Conservation (phyloP, 495 filamentous ascomycete species). For the Penicillium odoratum region DNA sequence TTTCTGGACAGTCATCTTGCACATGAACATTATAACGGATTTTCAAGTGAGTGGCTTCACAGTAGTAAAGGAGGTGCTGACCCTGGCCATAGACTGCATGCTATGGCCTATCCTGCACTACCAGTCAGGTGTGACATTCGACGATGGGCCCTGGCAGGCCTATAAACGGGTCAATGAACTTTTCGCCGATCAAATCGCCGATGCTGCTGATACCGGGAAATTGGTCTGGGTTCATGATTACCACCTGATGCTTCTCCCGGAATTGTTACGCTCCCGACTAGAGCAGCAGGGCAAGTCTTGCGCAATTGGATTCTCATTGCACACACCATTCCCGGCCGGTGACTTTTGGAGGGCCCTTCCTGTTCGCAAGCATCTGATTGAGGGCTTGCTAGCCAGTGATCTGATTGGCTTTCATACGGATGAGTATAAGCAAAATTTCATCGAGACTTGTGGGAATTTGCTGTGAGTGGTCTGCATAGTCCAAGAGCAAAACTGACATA, state of each 20-base stretch:
- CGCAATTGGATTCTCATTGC: conserved; percentile 92
- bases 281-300: conserved; percentile 67
- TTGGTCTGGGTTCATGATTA: conserved; percentile 97
- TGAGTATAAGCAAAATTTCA: conserved; percentile 88
- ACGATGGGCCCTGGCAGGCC: conserved; percentile 82
- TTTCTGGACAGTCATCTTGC: conserved; percentile 56
- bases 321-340: conserved; percentile 90
- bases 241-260: conserved; percentile 88
- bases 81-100: conserved; percentile 66
- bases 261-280: conserved; percentile 78
- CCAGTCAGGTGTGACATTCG: conserved; percentile 86
- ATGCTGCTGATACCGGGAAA: conserved; percentile 73
- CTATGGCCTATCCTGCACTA: conserved; percentile 97
- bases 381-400: conserved; percentile 80
- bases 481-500: not conserved
- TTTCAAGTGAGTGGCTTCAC: conserved; percentile 45
- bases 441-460: conserved; percentile 79
- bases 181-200: conserved; percentile 77
- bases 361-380: conserved; percentile 77
- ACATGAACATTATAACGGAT: conserved; percentile 60
- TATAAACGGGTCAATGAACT: conserved; percentile 83
- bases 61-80: no score
- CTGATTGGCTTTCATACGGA: conserved; percentile 94
- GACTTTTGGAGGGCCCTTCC: conserved; percentile 92
- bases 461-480: conserved; percentile 53